Base-by-base conservation (phyloP, 1,284 basidiomycete genomes). In the Ceratobasidium sp. region DNA sequence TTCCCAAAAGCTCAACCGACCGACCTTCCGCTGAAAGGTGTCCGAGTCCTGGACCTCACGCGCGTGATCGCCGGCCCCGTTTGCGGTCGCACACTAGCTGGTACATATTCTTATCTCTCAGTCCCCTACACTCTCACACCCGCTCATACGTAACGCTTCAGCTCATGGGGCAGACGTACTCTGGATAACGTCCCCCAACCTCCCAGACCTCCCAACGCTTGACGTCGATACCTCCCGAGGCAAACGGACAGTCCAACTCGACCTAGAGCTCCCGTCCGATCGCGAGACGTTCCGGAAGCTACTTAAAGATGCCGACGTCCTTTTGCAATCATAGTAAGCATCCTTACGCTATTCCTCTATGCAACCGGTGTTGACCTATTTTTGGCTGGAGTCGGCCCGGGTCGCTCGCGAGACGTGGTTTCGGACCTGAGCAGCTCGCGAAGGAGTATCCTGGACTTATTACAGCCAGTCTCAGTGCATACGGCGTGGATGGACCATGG, bases 221-320 rank as follows among this genome's bases (percentile, higher is more conserved):
- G 90, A 92, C 78, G 79, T 84, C 5, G 90, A 91, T 56, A 91
- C 90, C 0, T 89, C 90, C 0, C 84, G 90, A 4, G 89, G 89
- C 0, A 92, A 92, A 80, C 87, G 89, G 36, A 89, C 89, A 0
- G 86, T 89, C 0, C 90, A 90, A 77, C 85, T 91, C 17, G 87
- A 91, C 74, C 83, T 92, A 1, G 84, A 83, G 1, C 57, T 71
- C 0, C 31, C 75, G 1, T 51, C 75, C 1, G 87, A 87, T 67
- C 77, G 77, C 1, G 78, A 77, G 17, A 84, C 64, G 17, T 82
- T 91, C 11, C 74, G 76, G 1, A 69, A 76, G 0, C 83, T 91
- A 1, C 81, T 85, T 6, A 77, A 81, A 66, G 84, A 83, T 22
- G 83, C 87, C 0, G 89, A 91, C 78, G 87, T 92, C 3, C 89